Evolutionary conservation across 73 alveolate species (phyloP).

Genomic region (Paramecium tetraurelia): DNA sequence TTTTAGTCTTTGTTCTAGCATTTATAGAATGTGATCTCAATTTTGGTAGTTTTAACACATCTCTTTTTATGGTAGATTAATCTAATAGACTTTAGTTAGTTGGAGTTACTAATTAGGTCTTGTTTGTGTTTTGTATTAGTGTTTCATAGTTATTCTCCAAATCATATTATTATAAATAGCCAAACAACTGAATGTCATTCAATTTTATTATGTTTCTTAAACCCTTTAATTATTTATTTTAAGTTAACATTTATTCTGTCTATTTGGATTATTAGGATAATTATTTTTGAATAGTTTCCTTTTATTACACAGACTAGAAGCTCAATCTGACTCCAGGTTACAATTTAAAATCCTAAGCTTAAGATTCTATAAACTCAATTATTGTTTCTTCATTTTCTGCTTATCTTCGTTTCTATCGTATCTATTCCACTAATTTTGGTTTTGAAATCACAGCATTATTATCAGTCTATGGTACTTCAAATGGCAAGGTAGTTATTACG

Average conservation of each 20-base stretch:
- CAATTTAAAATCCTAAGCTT: background rate
- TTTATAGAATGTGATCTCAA: conserved; percentile 18
- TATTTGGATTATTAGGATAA: background rate
- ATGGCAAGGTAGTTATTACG: background rate
- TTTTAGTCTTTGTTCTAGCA: background rate
- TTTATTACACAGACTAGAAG: background rate
- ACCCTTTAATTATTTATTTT: background rate
- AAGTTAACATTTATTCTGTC: background rate
- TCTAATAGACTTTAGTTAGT: background rate
- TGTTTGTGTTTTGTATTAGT: background rate
- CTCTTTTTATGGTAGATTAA: background rate
- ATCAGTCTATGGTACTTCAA: background rate
- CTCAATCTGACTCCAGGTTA: background rate
- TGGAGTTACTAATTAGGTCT: background rate
- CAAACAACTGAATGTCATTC: background rate
- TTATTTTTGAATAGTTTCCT: background rate
- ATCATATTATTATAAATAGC: background rate
- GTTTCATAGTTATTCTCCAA: background rate
- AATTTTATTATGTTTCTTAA: background rate
- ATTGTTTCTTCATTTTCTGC: conserved; percentile 21
- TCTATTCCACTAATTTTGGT: background rate
- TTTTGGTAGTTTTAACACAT: background rate
- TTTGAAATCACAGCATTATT: background rate
- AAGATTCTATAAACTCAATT: background rate
- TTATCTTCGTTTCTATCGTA: background rate